A percentile compares a stretch with the other conserved stretches of the same genome.
These are phyloP conservation scores for Funneliformis mosseae DNA, from an alignment of 192 early-diverging fungal species.

Conservation along the genomic window DNA sequence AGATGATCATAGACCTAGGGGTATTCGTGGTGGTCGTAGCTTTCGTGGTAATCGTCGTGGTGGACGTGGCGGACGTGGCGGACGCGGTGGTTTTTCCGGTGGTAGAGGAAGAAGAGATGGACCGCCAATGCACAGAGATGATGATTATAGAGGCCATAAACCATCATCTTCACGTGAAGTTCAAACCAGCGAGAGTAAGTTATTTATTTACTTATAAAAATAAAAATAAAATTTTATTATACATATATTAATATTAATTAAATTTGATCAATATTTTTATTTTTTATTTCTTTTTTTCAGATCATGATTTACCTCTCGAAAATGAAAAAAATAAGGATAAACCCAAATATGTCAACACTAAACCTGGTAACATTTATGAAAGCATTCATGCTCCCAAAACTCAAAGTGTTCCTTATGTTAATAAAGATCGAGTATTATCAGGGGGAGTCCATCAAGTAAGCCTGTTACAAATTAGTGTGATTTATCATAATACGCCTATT, in stretches of 20 bases:
- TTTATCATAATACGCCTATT: background rate
- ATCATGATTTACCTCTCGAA: background rate
- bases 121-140: background rate
- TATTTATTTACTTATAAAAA: background rate
- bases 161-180: background rate
- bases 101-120: background rate
- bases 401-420: constrained; percentile 10
- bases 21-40: too few species aligned
- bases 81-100: background rate
- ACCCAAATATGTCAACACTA: background rate
- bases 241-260: too few species aligned
- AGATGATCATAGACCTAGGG: background rate
- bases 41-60: background rate
- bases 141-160: background rate
- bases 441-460: constrained; percentile 12
- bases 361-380: background rate
- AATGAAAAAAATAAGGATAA: background rate
- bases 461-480: background rate
- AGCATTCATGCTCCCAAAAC: background rate
- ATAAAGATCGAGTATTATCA: constrained; percentile 14
- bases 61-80: background rate
- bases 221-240: too few species aligned
- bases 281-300: background rate
- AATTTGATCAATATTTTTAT: too few species aligned
- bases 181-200: background rate